phyloP scores from a whole-genome alignment of 495 filamentous ascomycete species.

The Bacidia rubella region DNA sequence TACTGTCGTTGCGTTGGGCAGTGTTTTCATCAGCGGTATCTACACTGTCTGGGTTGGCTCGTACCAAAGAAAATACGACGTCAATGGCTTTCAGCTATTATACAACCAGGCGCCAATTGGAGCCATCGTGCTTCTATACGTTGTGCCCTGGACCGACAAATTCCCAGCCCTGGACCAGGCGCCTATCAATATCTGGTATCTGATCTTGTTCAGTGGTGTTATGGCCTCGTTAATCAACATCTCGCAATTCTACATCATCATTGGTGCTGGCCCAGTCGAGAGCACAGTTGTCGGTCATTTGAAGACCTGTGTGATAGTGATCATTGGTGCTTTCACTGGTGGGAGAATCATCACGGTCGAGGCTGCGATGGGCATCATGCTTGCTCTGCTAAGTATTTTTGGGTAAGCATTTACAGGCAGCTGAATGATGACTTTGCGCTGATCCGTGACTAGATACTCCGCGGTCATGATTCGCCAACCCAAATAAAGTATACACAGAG shows the following conservation, averaged over 20 bases:
- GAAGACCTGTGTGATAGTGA: slow-evolving; percentile 33
- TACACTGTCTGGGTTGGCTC: slow-evolving; percentile 58
- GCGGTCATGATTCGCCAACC: slow-evolving; percentile 15
- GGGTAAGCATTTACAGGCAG: slow-evolving; percentile 5
- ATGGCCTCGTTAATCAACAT: slow-evolving; percentile 58
- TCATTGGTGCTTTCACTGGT: slow-evolving; percentile 21
- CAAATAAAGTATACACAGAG: not conserved
- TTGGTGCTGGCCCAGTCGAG: slow-evolving; percentile 50
- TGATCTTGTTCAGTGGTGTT: slow-evolving; percentile 37
- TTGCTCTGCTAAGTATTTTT: slow-evolving; percentile 16
- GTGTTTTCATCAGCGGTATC: slow-evolving; percentile 50
- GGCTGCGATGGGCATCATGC: slow-evolving; percentile 15
- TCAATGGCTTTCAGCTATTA: slow-evolving; percentile 60
- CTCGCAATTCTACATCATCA: slow-evolving; percentile 64
- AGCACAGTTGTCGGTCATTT: slow-evolving; percentile 58
- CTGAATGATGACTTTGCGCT: not conserved
- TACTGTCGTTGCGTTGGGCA: slow-evolving; percentile 49
- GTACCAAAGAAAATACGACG: slow-evolving; percentile 51
- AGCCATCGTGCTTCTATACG: slow-evolving; percentile 47
- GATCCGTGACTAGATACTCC: slow-evolving; percentile 12
- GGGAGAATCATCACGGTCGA: slow-evolving; percentile 15
- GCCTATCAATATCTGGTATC: slow-evolving; percentile 21
- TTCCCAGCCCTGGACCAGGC: slow-evolving; percentile 41
- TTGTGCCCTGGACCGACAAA: slow-evolving; percentile 51
- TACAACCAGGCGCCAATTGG: slow-evolving; percentile 59